Evolutionary conservation across 1,139 yeast species (phyloP), one percentile per base, ranked within the genome.

Genomic region (Blastobotrys raffinosifermentans): DNA sequence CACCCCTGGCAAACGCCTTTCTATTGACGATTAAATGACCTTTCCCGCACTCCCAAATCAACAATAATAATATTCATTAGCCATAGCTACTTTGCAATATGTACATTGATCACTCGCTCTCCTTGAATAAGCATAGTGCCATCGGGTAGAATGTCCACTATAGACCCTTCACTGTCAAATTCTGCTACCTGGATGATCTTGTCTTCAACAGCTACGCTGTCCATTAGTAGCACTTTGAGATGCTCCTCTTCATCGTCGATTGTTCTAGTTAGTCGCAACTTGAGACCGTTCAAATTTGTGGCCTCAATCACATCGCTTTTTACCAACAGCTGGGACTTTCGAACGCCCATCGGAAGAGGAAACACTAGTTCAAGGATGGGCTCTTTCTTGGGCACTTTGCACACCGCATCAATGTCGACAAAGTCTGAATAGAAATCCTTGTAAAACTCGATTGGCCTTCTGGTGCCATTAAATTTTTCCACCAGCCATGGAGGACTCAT

Each of bases 1-100:
- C 17, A 34, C 49, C 5, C 57, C 57, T 2, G 54, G 55, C 8
- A 47, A 52, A 31, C 42, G 50, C 4, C 43, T 52, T 2, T 44
- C 50, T 2, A 50, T 49, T 3, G 53, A 49, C 18, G 53, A 51
- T 26, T 50, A 37, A 35, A 19, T 9, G 6, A 6, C 9, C 8
- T 19, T 7, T 19, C 21, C 21, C 8, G 21, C 21, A 19, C 21
- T 7, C 6, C 8, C 9, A 6, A 19, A 19, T 19, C 8, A 6
- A 25, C 7, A 25, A 25, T 13, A n/a, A 6, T 25, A 25, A 25
- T 6, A 25, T 25, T 6, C 21, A 7, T 19, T 7, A 19, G 21
- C 8, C 21, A 9, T 19, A 7, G 8, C 6, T 19, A 7, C 21
- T 6, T 19, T 19, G 9, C 9, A 19, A 7, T 26, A 19, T n/a